A percentile compares a stretch with the other conserved stretches of the same genome.
Conservation (phyloP, 2,329 filamentous ascomycete genomes). For the Neopestalotiopsis sp. region DNA sequence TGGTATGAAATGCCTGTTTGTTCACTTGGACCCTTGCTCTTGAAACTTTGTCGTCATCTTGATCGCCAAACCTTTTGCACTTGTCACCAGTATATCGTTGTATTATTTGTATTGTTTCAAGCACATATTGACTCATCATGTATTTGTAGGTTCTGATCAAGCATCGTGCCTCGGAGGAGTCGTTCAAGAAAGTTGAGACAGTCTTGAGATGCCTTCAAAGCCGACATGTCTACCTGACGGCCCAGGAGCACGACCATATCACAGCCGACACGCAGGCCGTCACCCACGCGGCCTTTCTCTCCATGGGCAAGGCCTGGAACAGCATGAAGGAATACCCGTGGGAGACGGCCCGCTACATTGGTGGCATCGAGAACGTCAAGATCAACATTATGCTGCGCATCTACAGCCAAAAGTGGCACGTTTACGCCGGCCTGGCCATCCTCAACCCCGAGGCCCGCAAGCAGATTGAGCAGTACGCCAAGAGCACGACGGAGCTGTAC, state of each 20-base stretch:
- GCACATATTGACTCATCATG: background rate
- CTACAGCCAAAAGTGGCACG: constrained; percentile 99
- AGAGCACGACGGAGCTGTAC: constrained; percentile 90
- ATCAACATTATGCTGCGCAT: constrained; percentile 98
- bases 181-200: constrained; percentile 77
- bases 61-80: background rate
- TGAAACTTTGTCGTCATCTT: background rate
- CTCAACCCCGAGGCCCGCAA: constrained; percentile 90
- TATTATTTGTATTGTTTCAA: too few relatives aligned
- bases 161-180: constrained; percentile 81
- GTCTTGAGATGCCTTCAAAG: constrained; percentile 85
- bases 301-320: constrained; percentile 98
- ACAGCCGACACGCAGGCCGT: constrained; percentile 98
- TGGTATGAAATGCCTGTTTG: constrained; percentile 58
- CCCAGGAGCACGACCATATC: constrained; percentile 90
- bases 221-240: constrained; percentile 86
- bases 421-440: constrained; percentile 96
- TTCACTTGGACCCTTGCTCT: too few relatives aligned
- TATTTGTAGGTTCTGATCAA: constrained; percentile 76
- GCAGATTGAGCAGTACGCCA: constrained; percentile 94
- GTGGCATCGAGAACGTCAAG: constrained; percentile 98
- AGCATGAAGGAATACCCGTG: constrained; percentile 95
- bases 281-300: constrained; percentile 94
- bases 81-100: too few relatives aligned
- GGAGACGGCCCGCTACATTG: constrained; percentile 94